Evolutionary conservation across 139 green algal genomes (phyloP).

Genomic region (Tetradesmus obliquus): DNA sequence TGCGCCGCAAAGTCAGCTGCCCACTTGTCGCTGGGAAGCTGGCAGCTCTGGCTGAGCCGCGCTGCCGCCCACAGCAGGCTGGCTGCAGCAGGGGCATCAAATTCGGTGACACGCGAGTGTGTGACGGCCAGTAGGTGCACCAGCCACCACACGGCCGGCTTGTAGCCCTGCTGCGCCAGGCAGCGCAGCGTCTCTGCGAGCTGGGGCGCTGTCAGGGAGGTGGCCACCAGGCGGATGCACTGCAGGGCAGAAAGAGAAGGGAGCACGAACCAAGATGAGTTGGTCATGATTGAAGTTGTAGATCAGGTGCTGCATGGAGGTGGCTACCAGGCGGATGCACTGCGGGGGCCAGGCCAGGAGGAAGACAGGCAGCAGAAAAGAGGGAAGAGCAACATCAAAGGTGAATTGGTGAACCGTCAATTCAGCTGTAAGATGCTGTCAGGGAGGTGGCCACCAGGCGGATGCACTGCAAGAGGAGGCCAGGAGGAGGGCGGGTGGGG

Average conservation of each 20-base stretch:
- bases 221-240: neutral
- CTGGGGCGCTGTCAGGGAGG: slow-evolving; percentile 2
- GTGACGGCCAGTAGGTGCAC: slow-evolving; percentile 6
- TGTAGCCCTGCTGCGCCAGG: neutral
- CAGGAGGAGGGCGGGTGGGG: no score
- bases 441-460: neutral
- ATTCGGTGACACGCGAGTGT: neutral
- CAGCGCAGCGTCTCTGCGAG: neutral
- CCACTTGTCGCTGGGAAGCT: slow-evolving; percentile 26
- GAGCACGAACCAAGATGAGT: neutral
- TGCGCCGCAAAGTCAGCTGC: neutral
- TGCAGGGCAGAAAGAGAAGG: neutral
- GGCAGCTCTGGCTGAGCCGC: neutral
- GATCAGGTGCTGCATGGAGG: neutral
- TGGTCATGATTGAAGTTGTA: no score
- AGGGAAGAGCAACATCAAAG: neutral
- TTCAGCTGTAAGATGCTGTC: neutral
- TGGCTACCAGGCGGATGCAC: neutral
- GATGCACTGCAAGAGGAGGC: neutral
- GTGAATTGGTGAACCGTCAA: no score
- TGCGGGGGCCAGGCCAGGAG: neutral
- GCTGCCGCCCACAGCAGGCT: slow-evolving; percentile 10
- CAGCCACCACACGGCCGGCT: neutral
- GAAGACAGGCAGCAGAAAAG: neutral
- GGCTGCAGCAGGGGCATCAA: neutral